Conservation (phyloP, 768 basidiomycete genomes). For the Lentinula raphanica region DNA sequence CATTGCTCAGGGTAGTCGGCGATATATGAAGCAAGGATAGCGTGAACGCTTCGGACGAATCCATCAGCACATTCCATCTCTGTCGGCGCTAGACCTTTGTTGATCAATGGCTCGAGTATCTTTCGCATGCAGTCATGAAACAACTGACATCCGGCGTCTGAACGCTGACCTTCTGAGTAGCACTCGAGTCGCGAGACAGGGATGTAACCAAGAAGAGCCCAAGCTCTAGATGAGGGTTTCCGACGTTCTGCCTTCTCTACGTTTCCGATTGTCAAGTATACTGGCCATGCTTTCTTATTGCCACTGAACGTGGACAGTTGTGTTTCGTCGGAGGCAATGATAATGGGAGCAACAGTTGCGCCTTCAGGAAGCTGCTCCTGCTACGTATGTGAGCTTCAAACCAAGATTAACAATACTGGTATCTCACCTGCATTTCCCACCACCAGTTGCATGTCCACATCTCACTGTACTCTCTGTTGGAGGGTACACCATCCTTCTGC, state of each 20-base stretch:
- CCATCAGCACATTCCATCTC: conserved; percentile 28
- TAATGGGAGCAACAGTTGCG: conserved; percentile 22
- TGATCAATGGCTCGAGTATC: conserved; percentile 23
- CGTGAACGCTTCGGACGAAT: conserved; percentile 17
- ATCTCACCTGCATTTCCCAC: conserved; percentile 30
- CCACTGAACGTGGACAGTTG: conserved; percentile 23
- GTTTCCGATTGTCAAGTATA: conserved; percentile 31
- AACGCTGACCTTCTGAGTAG: conserved; percentile 12
- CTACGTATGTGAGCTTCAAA: not conserved
- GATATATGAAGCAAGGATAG: conserved; percentile 30
- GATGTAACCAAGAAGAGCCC: conserved; percentile 28
- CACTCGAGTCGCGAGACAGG: conserved; percentile 27
- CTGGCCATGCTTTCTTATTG: conserved; percentile 29
- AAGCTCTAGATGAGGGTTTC: conserved; percentile 19
- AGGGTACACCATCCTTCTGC: not conserved
- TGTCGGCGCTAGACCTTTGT: conserved; percentile 24
- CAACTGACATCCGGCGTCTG: conserved; percentile 18
- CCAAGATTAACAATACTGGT: not conserved
- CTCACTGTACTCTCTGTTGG: conserved; percentile 15
- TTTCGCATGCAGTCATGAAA: conserved; percentile 27
- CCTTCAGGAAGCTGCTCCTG: conserved; percentile 5
- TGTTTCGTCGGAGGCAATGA: conserved; percentile 33
- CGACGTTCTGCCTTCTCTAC: conserved; percentile 20
- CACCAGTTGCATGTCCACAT: conserved; percentile 29
- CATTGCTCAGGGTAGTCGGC: conserved; percentile 35